These are phyloP conservation scores for Tylopilus sp. DNA, from an alignment of 768 basidiomycete species.

Conservation along the genomic window DNA sequence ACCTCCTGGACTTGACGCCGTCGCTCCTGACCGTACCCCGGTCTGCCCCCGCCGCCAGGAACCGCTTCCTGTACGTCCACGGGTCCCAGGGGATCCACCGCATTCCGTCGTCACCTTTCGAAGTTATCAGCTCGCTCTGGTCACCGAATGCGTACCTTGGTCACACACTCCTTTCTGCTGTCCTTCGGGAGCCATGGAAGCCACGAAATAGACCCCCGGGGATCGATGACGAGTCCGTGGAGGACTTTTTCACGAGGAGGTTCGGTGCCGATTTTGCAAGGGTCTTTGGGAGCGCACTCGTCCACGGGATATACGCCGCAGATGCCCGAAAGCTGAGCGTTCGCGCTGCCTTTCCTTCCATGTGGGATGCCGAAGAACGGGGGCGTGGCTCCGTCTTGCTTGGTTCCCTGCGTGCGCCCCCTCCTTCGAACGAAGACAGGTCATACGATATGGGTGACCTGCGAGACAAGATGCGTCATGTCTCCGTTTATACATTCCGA, in stretches of 20 bases:
- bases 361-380: slow-evolving; percentile 67
- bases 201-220: slow-evolving; percentile 38
- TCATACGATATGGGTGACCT: slow-evolving; percentile 52
- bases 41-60: slow-evolving; percentile 67
- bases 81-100: slow-evolving; percentile 48
- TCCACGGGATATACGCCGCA: slow-evolving; percentile 92
- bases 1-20: slow-evolving; percentile 61
- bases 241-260: slow-evolving; percentile 69
- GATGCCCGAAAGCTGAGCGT: slow-evolving; percentile 75
- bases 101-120: slow-evolving; percentile 42
- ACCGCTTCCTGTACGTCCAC: slow-evolving; percentile 68
- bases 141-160: slow-evolving; percentile 34
- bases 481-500: slow-evolving; percentile 77
- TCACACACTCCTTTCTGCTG: slow-evolving; percentile 47
- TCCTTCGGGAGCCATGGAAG: slow-evolving; percentile 59
- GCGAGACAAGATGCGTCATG: slow-evolving; percentile 45
- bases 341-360: slow-evolving; percentile 68
- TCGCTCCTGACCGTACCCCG: slow-evolving; percentile 65
- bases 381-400: slow-evolving; percentile 69
- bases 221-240: slow-evolving; percentile 71
- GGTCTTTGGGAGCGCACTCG: slow-evolving; percentile 72
- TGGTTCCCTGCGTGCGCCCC: slow-evolving; percentile 43
- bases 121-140: slow-evolving; percentile 35
- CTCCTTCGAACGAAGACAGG: slow-evolving; percentile 1
- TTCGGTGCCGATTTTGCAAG: slow-evolving; percentile 74